Conservation (phyloP, 805 yeast species). For the Ogataea chonburiensis region DNA sequence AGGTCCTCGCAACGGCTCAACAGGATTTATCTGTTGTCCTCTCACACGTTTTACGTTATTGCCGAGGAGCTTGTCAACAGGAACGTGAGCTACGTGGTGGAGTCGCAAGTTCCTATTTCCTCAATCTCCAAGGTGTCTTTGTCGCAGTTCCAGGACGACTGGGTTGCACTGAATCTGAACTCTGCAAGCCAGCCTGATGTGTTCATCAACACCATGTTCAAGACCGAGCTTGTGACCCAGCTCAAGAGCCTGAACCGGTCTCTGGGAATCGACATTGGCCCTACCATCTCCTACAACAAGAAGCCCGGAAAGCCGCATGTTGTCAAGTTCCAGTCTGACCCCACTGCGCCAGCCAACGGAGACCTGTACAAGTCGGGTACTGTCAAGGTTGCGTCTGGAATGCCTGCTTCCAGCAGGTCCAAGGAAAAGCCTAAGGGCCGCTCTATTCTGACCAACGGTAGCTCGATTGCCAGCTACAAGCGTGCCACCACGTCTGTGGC, state of each 20-base stretch:
- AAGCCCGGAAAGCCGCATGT: slow-evolving; percentile 79
- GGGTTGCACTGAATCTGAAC: slow-evolving; percentile 73
- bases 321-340: slow-evolving; percentile 66
- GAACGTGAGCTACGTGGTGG: slow-evolving; percentile 55
- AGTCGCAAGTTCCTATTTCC: slow-evolving; percentile 58
- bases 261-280: slow-evolving; percentile 63
- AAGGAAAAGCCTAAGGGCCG: slow-evolving; percentile 72
- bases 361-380: slow-evolving; percentile 88
- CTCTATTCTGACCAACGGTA: slow-evolving; percentile 26
- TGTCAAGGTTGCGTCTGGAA: slow-evolving; percentile 76
- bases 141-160: slow-evolving; percentile 83
- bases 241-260: slow-evolving; percentile 60
- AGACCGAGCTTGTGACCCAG: slow-evolving; percentile 83
- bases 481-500: slow-evolving; percentile 16
- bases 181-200: slow-evolving; percentile 69
- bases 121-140: slow-evolving; percentile 62
- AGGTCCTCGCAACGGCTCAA: slow-evolving; percentile 80
- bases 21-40: slow-evolving; percentile 70
- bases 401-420: slow-evolving; percentile 69
- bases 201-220: slow-evolving; percentile 75
- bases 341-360: slow-evolving; percentile 59
- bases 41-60: slow-evolving; percentile 59
- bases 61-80: slow-evolving; percentile 67
- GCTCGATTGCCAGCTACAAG: slow-evolving; percentile 29
- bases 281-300: slow-evolving; percentile 79